Evolutionary conservation across 345 rosid species (phyloP), one percentile per base, ranked within the genome.

Genomic region (Turnera subulata): DNA sequence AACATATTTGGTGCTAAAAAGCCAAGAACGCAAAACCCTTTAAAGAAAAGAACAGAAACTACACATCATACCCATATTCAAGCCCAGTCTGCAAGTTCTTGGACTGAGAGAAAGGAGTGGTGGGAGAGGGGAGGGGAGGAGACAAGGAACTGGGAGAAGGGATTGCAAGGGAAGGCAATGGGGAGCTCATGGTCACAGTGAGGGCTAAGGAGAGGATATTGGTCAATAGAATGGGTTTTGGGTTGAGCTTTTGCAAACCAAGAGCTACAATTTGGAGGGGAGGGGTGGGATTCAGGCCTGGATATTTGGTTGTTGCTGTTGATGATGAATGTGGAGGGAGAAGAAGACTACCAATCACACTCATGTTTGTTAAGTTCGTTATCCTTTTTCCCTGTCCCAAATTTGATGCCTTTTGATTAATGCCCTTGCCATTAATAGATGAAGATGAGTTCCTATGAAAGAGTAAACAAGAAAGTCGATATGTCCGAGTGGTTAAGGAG

Each of bases 401-500:
- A 25, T 33, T 46, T 7, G n/a, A 37, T 13, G 5, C 29, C 1
- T 25, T 37, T 24, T n/a, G n/a, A n/a, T n/a, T n/a, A n/a, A n/a
- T n/a, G n/a, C n/a, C n/a, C n/a, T n/a, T n/a, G n/a, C n/a, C n/a
- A n/a, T n/a, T n/a, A n/a, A n/a, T n/a, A n/a, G n/a, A n/a, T n/a
- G n/a, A n/a, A n/a, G n/a, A n/a, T n/a, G n/a, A n/a, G n/a, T n/a
- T n/a, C n/a, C n/a, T n/a, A n/a, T n/a, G n/a, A n/a, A n/a, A n/a
- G n/a, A n/a, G n/a, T n/a, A 29, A 29, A 29, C 35, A 4, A 29
- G 8, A 29, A 13, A 29, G 80, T 69, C 65, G 59, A 62, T 75
- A 83, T 84, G 93, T 84, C 94, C 93, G 95, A 86, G 95, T 86
- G 96, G 93, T 86, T 82, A 89, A 89, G 96, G 93, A 86, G 91